These are phyloP conservation scores for Aspergillus olivimuriae DNA, from an alignment of 495 filamentous ascomycete species.

Conservation along the genomic window DNA sequence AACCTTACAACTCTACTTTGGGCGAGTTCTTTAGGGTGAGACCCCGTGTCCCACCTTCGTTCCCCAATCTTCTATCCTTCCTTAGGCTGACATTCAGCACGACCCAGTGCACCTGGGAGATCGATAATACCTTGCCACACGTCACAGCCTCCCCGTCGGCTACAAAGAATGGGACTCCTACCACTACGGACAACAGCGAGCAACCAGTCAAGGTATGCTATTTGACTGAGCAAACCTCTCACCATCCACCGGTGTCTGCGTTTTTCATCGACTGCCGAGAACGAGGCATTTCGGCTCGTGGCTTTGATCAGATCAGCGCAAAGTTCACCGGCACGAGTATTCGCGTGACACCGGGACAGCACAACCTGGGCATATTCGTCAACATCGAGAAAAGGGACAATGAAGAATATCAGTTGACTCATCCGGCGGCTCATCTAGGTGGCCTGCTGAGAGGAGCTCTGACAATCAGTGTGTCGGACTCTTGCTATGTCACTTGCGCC, in stretches of 20 bases:
- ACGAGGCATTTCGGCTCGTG: constrained; percentile 79
- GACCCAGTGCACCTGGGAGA: constrained; percentile 83
- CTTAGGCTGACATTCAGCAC: constrained; percentile 5
- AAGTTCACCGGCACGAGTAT: constrained; percentile 97
- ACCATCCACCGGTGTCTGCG: constrained; percentile 95
- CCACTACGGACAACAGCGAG: constrained; percentile 29
- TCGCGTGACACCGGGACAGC: constrained; percentile 81
- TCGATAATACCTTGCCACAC: constrained; percentile 57
- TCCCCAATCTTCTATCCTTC: not conserved
- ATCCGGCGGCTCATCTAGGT: constrained; percentile 88
- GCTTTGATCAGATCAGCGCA: constrained; percentile 91
- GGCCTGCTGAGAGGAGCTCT: constrained; percentile 79
- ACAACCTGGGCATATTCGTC: constrained; percentile 95
- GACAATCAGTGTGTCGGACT: constrained; percentile 80
- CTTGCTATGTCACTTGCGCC: constrained; percentile 77
- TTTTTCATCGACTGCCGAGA: constrained; percentile 92
- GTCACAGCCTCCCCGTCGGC: constrained; percentile 30
- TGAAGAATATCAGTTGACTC: constrained; percentile 91
- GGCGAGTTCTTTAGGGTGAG: constrained; percentile 95
- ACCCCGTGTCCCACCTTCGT: constrained; percentile 8
- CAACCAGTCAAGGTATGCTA: constrained; percentile 75
- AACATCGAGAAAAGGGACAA: constrained; percentile 70
- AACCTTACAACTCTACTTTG: constrained; percentile 94
- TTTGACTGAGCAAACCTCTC: constrained; percentile 96
- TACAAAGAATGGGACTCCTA: constrained; percentile 31